phyloP scores from a whole-genome alignment of 2,329 filamentous ascomycete genomes.

The Colletotrichum spaethianum region DNA sequence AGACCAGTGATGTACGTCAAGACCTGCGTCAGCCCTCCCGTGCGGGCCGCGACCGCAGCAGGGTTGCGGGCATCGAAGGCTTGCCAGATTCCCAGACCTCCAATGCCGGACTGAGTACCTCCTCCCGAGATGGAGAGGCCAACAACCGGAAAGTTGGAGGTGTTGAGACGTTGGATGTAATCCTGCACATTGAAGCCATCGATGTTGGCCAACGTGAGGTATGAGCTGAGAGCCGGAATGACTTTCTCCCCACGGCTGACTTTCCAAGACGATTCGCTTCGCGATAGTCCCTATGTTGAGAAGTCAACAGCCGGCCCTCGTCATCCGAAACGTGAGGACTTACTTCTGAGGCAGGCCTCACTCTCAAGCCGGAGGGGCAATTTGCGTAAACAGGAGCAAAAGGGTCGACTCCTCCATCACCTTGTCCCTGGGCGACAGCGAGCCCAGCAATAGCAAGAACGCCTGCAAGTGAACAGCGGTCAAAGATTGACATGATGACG shows the following conservation, averaged over 20 bases:
- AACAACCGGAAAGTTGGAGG: constrained; percentile 43
- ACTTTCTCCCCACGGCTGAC: constrained; percentile 42
- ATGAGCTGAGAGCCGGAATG: constrained; percentile 42
- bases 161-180: constrained; percentile 45
- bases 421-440: constrained; percentile 1
- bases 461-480: not conserved
- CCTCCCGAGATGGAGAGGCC: constrained; percentile 48
- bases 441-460: not conserved
- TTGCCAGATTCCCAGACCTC: constrained; percentile 48
- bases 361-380: constrained; percentile 28
- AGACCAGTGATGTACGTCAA: constrained; percentile 47
- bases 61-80: constrained; percentile 47
- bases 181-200: constrained; percentile 42
- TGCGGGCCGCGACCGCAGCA: constrained; percentile 39
- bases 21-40: constrained; percentile 46
- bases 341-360: constrained; percentile 25
- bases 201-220: constrained; percentile 45
- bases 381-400: constrained; percentile 30
- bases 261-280: constrained; percentile 45
- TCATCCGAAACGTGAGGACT: not conserved
- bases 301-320: not conserved
- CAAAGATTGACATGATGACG: not conserved
- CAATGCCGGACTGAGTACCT: constrained; percentile 48
- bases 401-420: constrained; percentile 15
- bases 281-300: constrained; percentile 43